Evolutionary conservation across 1,284 basidiomycete species (phyloP).

Genomic region (Anthracocystis walkeri): DNA sequence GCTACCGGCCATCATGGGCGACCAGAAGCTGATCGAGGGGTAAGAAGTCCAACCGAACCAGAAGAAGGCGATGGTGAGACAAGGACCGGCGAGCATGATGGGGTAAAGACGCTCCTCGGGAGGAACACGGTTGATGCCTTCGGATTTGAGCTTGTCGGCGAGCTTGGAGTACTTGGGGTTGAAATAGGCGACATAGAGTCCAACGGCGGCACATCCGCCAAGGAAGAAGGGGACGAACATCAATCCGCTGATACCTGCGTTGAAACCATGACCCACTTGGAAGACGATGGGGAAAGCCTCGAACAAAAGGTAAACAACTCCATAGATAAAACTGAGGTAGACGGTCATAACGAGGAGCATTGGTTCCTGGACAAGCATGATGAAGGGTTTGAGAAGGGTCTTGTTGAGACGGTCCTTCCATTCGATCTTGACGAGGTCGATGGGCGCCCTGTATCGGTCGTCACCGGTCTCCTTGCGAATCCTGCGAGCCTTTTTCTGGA

Average conservation of each 20-base stretch:
- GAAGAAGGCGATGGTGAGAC: constrained; percentile 71
- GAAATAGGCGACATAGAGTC: constrained; percentile 50
- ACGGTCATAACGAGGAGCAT: constrained; percentile 80
- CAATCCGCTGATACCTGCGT: constrained; percentile 62
- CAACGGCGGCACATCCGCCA: constrained; percentile 54
- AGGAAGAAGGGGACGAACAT: constrained; percentile 69
- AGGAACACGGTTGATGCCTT: constrained; percentile 59
- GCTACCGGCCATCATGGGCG: constrained; percentile 72
- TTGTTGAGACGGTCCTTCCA: constrained; percentile 71
- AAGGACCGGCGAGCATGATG: constrained; percentile 66
- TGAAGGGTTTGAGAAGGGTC: constrained; percentile 76
- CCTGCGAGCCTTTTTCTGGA: constrained; percentile 73
- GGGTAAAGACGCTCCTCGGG: constrained; percentile 63
- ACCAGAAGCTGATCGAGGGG: constrained; percentile 70
- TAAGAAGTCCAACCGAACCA: constrained; percentile 65
- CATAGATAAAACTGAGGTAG: constrained; percentile 83
- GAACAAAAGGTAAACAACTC: constrained; percentile 64
- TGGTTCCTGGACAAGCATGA: constrained; percentile 77
- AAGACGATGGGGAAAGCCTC: constrained; percentile 69
- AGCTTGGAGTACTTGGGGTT: constrained; percentile 57
- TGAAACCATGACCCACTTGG: constrained; percentile 59
- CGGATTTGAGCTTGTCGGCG: constrained; percentile 47
- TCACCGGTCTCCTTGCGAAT: constrained; percentile 78
- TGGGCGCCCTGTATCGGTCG: constrained; percentile 72
- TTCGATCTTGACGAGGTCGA: constrained; percentile 54